A percentile compares a stretch with the other conserved stretches of the same genome.
phyloP scores from a whole-genome alignment of 2,329 filamentous ascomycete species.

The Decorospora gaudefroyi region DNA sequence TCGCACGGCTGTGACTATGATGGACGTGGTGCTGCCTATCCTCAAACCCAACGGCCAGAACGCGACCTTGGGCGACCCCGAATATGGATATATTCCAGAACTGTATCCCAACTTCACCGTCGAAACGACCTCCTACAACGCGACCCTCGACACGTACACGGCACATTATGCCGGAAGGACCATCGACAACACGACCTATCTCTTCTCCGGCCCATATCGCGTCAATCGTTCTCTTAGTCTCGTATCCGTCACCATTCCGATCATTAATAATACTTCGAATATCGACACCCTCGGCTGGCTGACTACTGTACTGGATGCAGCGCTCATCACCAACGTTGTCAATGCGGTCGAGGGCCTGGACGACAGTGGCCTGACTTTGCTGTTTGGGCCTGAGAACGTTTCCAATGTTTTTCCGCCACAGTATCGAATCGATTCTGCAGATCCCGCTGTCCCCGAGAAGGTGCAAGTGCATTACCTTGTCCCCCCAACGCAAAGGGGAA shows the following conservation, averaged over 20 bases:
- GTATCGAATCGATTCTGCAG: constrained; percentile 36
- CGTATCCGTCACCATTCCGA: constrained; percentile 78
- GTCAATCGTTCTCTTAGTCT: constrained; percentile 75
- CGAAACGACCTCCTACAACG: constrained; percentile 41
- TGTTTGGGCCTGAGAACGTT: constrained; percentile 68
- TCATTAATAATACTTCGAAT: constrained; percentile 67
- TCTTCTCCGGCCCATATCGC: constrained; percentile 77
- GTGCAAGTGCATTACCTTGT: constrained; percentile 41
- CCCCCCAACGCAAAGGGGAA: constrained; percentile 40
- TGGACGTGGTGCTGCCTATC: constrained; percentile 66
- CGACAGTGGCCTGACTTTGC: constrained; percentile 68
- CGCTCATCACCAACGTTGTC: constrained; percentile 65
- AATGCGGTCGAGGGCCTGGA: constrained; percentile 71
- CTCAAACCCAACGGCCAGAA: constrained; percentile 60
- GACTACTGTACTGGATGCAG: constrained; percentile 74
- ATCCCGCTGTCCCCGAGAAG: constrained; percentile 28
- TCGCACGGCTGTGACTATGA: constrained; percentile 54
- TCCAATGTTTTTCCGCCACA: constrained; percentile 61
- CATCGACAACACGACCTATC: constrained; percentile 56
- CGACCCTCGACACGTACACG: constrained; percentile 40
- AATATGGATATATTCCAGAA: constrained; percentile 68
- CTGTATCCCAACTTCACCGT: constrained; percentile 83
- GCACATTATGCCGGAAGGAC: constrained; percentile 52
- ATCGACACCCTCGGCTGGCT: constrained; percentile 78
- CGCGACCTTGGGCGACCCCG: constrained; percentile 64